Evolutionary conservation across 2,329 filamentous ascomycete species (phyloP).

Genomic region (Botrytis porri): DNA sequence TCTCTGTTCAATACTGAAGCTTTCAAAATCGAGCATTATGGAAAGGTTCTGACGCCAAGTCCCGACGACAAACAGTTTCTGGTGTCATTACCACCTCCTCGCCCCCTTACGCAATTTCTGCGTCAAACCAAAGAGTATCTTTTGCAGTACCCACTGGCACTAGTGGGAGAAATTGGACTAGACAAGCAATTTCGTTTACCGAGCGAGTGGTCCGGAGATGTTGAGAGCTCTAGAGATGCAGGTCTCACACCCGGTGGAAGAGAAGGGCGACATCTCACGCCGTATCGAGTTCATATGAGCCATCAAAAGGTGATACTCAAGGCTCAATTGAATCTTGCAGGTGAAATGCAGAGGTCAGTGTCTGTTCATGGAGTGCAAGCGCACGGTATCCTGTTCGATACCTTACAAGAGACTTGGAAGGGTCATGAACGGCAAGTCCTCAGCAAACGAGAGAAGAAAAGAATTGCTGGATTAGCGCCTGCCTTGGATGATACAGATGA

Average conservation of each 20-base stretch:
- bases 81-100: constrained; percentile 55
- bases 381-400: constrained; percentile 61
- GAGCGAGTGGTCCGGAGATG: constrained; percentile 48
- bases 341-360: constrained; percentile 68
- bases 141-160: constrained; percentile 55
- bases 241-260: constrained; percentile 65
- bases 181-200: constrained; percentile 77
- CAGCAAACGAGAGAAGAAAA: constrained; percentile 56
- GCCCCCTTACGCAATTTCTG: constrained; percentile 57
- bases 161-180: constrained; percentile 75
- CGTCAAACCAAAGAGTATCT: constrained; percentile 55
- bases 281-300: constrained; percentile 62
- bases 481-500: constrained; percentile 40
- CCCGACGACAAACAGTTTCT: constrained; percentile 48
- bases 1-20: constrained; percentile 23
- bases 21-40: constrained; percentile 59
- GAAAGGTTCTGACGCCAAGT: constrained; percentile 57
- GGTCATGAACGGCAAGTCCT: constrained; percentile 63
- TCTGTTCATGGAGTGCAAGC: constrained; percentile 65
- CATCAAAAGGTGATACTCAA: constrained; percentile 67
- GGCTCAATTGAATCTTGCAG: constrained; percentile 69
- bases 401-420: constrained; percentile 64
- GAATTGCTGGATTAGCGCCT: constrained; percentile 42
- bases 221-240: constrained; percentile 44
- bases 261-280: constrained; percentile 65